Base-by-base conservation (phyloP, 305 asterid species). In the Withania somnifera region DNA sequence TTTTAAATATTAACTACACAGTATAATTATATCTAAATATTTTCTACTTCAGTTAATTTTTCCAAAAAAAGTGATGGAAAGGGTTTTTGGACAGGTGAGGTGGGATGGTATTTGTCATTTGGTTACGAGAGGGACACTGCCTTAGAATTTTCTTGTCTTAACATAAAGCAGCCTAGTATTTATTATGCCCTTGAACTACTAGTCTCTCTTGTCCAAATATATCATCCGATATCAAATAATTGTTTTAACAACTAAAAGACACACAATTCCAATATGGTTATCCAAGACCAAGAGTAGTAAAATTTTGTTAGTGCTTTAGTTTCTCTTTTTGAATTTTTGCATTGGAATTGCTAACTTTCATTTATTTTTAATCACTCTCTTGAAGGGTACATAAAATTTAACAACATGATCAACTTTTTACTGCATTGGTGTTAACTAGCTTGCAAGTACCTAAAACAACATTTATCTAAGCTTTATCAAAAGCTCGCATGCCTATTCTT, bases 121-220 rank as follows among this genome's bases (percentile, higher is more conserved):
- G 92, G 91, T 85, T 81, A 15, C 3, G 88, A 80, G 90, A 90
- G 89, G 88, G 95, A 91, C 92, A 26, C 89, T 67, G 88, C 87
- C 89, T 88, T 85, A 8, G 79, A 32, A 60, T 69, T 84, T 79
- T 83, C 82, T 81, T 86, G 84, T 84, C 84, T 80, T 82, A 64
- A 81, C 83, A 81, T 60, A 63, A 63, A 73, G 42, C 1, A 38
- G 83, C 42, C 84, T 88, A 85, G 85, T 88, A 85, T 86, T n/a
- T 88, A 88, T 83, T 88, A n/a, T n/a, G 90, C 85, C 89, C 91
- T 88, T 83, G 82, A 77, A 82, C 82, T 69, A 77, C 10, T 47
- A 42, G 83, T 80, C 52, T 67, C 11, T 17, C 61, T 52, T 53
- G 20, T 76, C 83, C 81, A 82, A 68, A 51, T 54, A 51, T 54